Evolutionary conservation across 2,329 filamentous ascomycete species (phyloP).

Genomic region (Tolypocladium nubicola): DNA sequence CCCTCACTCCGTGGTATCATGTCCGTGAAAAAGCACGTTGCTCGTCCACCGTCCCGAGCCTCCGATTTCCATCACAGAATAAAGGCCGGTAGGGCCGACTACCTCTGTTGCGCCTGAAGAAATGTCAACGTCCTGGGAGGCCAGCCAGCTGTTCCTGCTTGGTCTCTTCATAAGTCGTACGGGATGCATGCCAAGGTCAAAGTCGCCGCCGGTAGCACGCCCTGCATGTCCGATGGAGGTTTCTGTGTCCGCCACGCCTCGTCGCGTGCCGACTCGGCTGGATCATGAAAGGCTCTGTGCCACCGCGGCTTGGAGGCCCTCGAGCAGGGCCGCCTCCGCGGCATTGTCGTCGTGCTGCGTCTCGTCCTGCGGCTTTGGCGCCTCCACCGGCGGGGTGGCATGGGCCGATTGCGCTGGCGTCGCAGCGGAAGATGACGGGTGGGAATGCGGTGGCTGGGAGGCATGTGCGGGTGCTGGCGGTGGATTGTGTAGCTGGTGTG

Average conservation of each 20-base stretch:
- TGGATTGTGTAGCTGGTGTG: background rate
- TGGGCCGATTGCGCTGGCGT: background rate
- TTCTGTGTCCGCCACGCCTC: background rate
- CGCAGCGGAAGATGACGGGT: background rate
- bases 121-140: background rate
- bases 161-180: background rate
- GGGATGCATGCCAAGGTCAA: background rate
- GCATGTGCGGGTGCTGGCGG: background rate
- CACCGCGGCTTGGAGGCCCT: slow-evolving; percentile 23
- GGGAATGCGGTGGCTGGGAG: slow-evolving; percentile 1
- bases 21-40: background rate
- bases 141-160: background rate
- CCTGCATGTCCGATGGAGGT: background rate
- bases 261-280: background rate
- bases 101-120: background rate
- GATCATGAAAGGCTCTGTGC: slow-evolving; percentile 13
- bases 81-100: background rate
- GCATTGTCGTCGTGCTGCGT: slow-evolving; percentile 19
- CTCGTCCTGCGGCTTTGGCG: slow-evolving; percentile 11
- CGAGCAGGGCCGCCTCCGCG: slow-evolving; percentile 21
- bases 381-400: slow-evolving; percentile 10
- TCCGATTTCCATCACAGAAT: background rate
- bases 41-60: background rate
- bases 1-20: slow-evolving; percentile 1
- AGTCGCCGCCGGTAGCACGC: background rate